Base-by-base conservation (phyloP, 2,329 filamentous ascomycete species). In the Zalaria sp. region DNA sequence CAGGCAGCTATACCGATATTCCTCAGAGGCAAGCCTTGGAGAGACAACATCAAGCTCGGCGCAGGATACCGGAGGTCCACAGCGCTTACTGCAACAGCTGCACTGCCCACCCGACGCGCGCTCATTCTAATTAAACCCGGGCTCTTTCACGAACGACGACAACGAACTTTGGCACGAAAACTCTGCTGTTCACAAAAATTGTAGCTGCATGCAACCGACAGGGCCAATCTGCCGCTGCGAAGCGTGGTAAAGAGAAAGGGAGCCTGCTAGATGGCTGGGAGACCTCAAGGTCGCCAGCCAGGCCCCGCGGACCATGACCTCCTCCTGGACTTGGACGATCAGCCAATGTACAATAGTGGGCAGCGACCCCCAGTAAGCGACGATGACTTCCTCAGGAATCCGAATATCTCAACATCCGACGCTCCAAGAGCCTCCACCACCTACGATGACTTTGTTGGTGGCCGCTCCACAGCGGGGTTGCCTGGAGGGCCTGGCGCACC, bases 361-460 rank as follows among this genome's bases (percentile, higher is more conserved):
- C 81, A 87, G 60, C 76, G 78, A 44, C 81, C 87, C 39, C 76
- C 81, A n/a, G 68, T 83, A 46, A 81, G 81, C 59, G 87, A 94
- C 59, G 82, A 93, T 51, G 79, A 88, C 50, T 69, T 93, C 38
- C 67, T 89, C 56, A 75, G 78, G 58, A 77, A 77, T 49, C 88
- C 85, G 64, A 75, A 82, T 55, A 77, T 81, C 56, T 72, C 83
- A 54, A 71, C 77, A 49, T 67, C 71, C 48, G 46, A 48, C 9
- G 73, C 75, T 47, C 65, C 77, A 43, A 82, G 89, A 51, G 84
- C 87, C 40, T 95, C 88, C 26, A 79, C 89, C 40, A 93, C 87
- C 44, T 95, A 95, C 64, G 89, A 95, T 69, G 83, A 91, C 54
- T 96, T 95, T 60, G 81, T 96, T 47, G 89, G 89, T 49, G 48